Base-by-base conservation (phyloP, 441 rosid genomes). In the Biscutella laevigata region DNA sequence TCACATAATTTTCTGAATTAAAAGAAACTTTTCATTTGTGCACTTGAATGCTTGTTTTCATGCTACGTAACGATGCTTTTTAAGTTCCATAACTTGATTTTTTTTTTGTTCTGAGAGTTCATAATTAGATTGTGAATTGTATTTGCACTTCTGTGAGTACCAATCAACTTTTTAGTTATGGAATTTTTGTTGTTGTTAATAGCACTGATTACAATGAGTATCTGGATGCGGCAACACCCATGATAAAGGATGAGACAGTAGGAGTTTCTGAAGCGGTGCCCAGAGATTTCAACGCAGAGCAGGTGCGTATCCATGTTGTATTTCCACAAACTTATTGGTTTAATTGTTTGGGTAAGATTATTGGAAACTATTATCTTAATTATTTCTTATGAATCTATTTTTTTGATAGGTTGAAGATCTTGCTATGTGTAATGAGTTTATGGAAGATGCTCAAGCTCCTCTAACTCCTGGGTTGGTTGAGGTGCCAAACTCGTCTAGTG, bases 361-460 rank as follows among this genome's bases (percentile, higher is more conserved):
- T 20, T 36, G 8, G 30, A 25, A 5, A 24, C 22, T 30, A 25
- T 19, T 34, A 1, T 36, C 32, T 3, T 29, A 25, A 12, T 7
- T 35, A 2, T 44, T 21, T 36, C 38, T 64, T 47, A 35, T 37
- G 53, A 56, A 46, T 66, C 61, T 37, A 40, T 34, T 45, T 65
- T 71, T 39, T 64, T 37, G 60, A 43, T 80, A 89, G 96, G 66
- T 65, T 61, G 84, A 70, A 59, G 77, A 48, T 70, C 61, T 40
- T 34, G 64, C 46, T 48, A 63, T 69, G 65, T 53, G 61, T 72
- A 69, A 79, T 68, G 91, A 83, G 61, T 59, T 53, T 39, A 6
- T 55, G 4, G 96, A 80, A 67, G 81, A 76, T 72, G 94, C 94
- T 9, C 84, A 86, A 71, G 97, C 95, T 62, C 96, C 91, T 52